These are phyloP conservation scores for Iberis amara DNA, from an alignment of 441 rosid genomes.

Conservation along the genomic window DNA sequence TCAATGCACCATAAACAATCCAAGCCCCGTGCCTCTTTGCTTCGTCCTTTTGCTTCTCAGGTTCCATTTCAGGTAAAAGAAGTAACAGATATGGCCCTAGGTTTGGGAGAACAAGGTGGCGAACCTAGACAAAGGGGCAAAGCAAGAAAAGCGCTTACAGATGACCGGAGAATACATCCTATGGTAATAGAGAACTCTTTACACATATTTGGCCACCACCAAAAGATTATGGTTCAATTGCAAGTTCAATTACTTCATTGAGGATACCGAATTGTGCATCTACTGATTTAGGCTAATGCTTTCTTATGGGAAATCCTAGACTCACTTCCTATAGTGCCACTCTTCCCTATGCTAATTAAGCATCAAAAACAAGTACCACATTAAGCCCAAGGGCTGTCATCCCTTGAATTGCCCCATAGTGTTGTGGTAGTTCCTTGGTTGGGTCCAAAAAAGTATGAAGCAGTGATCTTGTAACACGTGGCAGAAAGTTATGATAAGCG, in stretches of 20 bases:
- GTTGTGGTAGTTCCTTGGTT: slow-evolving; percentile 46
- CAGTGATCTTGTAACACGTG: slow-evolving; percentile 57
- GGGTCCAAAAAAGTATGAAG: slow-evolving; percentile 59
- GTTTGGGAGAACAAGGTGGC: slow-evolving; percentile 57
- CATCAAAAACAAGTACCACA: slow-evolving; percentile 39
- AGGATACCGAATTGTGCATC: neutral
- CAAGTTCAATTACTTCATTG: neutral
- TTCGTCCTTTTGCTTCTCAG: slow-evolving; percentile 43
- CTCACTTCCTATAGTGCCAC: slow-evolving; percentile 12
- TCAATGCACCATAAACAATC: slow-evolving; percentile 53
- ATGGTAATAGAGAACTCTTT: slow-evolving; percentile 3
- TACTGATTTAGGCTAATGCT: slow-evolving; percentile 1
- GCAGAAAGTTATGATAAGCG: slow-evolving; percentile 46
- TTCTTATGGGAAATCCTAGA: neutral
- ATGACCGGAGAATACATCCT: slow-evolving; percentile 1
- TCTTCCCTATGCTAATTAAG: slow-evolving; percentile 10
- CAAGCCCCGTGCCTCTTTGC: slow-evolving; percentile 47
- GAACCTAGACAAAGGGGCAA: slow-evolving; percentile 40
- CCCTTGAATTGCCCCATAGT: slow-evolving; percentile 67
- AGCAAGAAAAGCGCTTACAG: slow-evolving; percentile 21
- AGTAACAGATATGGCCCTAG: slow-evolving; percentile 44
- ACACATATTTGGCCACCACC: slow-evolving; percentile 9
- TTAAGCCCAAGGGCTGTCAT: slow-evolving; percentile 53
- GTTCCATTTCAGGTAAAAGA: slow-evolving; percentile 52
- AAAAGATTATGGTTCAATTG: neutral